phyloP scores from a whole-genome alignment of 306 rosid genomes.

The Pyrus communis region DNA sequence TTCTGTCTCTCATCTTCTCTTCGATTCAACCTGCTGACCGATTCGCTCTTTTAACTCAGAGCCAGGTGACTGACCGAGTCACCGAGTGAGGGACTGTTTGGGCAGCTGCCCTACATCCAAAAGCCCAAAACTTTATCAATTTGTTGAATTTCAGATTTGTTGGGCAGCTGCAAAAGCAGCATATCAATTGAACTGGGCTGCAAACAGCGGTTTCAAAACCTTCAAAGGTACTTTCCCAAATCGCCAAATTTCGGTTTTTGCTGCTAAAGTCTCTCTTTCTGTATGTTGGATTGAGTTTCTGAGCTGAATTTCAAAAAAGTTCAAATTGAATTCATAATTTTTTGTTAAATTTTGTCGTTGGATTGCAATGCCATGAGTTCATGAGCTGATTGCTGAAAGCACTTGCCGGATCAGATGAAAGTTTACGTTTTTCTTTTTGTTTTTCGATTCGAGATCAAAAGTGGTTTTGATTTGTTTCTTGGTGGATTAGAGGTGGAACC shows the following conservation, averaged over 20 bases:
- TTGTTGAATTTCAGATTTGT: conserved; percentile 17
- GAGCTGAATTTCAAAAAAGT: background rate
- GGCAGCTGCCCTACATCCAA: background rate
- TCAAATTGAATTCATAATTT: background rate
- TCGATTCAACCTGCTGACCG: background rate
- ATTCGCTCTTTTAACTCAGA: background rate
- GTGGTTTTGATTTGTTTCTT: conserved; percentile 7
- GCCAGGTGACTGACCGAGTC: background rate
- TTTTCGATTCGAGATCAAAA: background rate
- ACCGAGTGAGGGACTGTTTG: background rate
- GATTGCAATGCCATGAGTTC: background rate
- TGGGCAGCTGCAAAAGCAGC: conserved; percentile 4
- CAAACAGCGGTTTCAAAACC: conserved; percentile 44
- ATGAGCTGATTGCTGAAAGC: background rate
- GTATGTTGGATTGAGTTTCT: background rate
- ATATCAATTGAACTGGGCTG: conserved; percentile 67
- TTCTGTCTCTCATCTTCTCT: background rate
- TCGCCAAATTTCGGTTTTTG: background rate
- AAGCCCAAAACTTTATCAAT: background rate
- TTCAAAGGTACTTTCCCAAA: conserved; percentile 48
- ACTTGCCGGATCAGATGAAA: background rate
- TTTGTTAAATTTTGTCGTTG: background rate
- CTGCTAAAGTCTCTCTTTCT: background rate
- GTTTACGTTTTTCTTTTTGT: background rate
- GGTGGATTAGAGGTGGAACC: conserved; percentile 54